Conservation (phyloP, 257 asterid genomes). For the Solanum virginianum region DNA sequence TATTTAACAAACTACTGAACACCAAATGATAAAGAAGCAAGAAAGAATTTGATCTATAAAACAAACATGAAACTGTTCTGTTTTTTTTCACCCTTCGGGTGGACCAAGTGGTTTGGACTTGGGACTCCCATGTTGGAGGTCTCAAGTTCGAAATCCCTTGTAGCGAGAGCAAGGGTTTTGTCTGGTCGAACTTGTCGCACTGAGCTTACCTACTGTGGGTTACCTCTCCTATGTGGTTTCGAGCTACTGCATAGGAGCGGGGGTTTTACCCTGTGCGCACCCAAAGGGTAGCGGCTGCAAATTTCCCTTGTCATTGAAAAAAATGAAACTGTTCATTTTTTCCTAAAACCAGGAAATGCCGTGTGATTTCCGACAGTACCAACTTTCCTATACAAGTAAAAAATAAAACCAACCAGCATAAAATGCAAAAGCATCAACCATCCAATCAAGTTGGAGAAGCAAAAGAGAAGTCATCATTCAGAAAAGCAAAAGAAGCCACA, state of each 20-base stretch:
- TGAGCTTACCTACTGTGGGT: too few species aligned
- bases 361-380: not conserved
- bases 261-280: too few species aligned
- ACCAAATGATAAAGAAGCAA: not conserved
- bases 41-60: not conserved
- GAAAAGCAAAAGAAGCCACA: not conserved
- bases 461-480: not conserved
- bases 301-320: too few species aligned
- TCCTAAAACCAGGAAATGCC: not conserved
- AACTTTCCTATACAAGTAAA: not conserved
- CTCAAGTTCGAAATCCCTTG: too few species aligned
- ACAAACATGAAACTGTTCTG: not conserved
- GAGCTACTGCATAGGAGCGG: too few species aligned
- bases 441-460: not conserved
- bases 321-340: not conserved
- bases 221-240: too few species aligned
- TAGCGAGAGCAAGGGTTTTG: too few species aligned
- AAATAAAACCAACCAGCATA: not conserved
- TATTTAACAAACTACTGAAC: not conserved
- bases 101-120: too few species aligned
- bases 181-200: too few species aligned
- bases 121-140: too few species aligned
- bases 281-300: too few species aligned
- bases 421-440: not conserved
- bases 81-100: too few species aligned